Conservation (phyloP, 1,139 yeast genomes). For the Entelexis paramagnoliae region DNA sequence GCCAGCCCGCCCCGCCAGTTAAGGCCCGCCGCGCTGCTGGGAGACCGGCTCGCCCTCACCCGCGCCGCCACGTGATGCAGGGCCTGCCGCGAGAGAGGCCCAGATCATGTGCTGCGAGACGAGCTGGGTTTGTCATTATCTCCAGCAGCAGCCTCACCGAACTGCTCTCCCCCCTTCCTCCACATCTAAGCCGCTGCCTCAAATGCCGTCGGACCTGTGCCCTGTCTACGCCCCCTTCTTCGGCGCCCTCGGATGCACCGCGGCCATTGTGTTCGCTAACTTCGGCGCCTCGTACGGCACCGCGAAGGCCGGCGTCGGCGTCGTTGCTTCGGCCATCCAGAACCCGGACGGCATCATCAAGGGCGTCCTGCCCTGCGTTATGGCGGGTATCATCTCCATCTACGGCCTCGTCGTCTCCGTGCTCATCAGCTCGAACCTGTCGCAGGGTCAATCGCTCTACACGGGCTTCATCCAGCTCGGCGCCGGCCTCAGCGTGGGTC, state of each 20-base stretch:
- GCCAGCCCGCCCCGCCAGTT: too few relatives aligned
- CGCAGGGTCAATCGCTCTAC: slow-evolving; percentile 74
- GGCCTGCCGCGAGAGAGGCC: too few relatives aligned
- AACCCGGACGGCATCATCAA: slow-evolving; percentile 32
- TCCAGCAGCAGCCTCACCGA: slow-evolving; percentile 4
- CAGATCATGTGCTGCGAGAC: neutral
- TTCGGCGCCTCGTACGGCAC: slow-evolving; percentile 98
- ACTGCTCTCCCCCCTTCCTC: slow-evolving; percentile 1
- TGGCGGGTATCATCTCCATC: slow-evolving; percentile 96
- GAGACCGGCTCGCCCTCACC: too few relatives aligned
- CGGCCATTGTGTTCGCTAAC: slow-evolving; percentile 81
- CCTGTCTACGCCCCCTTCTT: slow-evolving; percentile 91
- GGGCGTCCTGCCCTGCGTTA: slow-evolving; percentile 60
- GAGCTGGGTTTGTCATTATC: slow-evolving; percentile 12
- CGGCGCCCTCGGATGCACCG: slow-evolving; percentile 84
- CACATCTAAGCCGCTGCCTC: neutral
- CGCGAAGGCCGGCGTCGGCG: slow-evolving; percentile 97
- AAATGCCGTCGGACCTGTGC: slow-evolving; percentile 22
- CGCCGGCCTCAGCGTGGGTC: slow-evolving; percentile 91
- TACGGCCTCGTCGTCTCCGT: slow-evolving; percentile 96
- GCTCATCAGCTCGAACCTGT: slow-evolving; percentile 82
- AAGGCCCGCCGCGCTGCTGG: too few relatives aligned
- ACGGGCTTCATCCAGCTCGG: slow-evolving; percentile 96
- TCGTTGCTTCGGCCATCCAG: slow-evolving; percentile 31
- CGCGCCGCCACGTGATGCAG: neutral